Evolutionary conservation across 148 eudicot genomes (phyloP).

Genomic region (Amaranthus palmeri): DNA sequence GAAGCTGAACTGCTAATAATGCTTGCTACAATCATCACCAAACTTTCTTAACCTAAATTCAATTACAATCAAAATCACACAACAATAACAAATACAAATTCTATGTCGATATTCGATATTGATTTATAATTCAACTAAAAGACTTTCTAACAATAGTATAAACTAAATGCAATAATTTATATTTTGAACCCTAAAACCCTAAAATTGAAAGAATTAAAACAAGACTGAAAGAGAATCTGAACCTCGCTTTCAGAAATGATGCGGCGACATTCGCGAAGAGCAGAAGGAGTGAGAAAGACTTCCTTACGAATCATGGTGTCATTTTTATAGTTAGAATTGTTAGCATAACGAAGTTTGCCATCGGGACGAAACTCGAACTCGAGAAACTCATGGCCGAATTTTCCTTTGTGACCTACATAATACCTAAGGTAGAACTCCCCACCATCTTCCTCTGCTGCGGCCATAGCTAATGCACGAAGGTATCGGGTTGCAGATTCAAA

Average conservation of each 20-base stretch:
- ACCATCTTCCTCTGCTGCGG: slow-evolving; percentile 22
- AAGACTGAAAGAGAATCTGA: background rate
- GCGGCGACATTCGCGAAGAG: slow-evolving; percentile 82
- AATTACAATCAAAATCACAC: background rate
- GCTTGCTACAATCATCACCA: too few relatives aligned
- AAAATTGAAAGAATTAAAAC: background rate
- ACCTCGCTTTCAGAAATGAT: slow-evolving; percentile 85
- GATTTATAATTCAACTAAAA: too few relatives aligned
- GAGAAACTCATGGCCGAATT: slow-evolving; percentile 43
- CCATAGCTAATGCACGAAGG: slow-evolving; percentile 12
- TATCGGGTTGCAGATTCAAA: too few relatives aligned
- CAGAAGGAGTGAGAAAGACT: slow-evolving; percentile 72
- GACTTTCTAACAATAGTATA: background rate
- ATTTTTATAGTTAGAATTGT: slow-evolving; percentile 93
- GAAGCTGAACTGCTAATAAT: too few relatives aligned
- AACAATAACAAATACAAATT: background rate
- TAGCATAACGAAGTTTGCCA: slow-evolving; percentile 84
- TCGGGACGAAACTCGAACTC: slow-evolving; percentile 68
- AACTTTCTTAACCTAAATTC: too few relatives aligned
- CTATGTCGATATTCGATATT: too few relatives aligned
- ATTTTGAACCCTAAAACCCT: slow-evolving; percentile 9
- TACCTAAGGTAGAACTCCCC: slow-evolving; percentile 43
- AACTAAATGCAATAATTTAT: background rate
- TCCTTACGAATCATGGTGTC: slow-evolving; percentile 96
- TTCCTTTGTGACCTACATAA: slow-evolving; percentile 44